phyloP scores from a whole-genome alignment of 2,329 filamentous ascomycete genomes.

The Fonsecaea multimorphosa region DNA sequence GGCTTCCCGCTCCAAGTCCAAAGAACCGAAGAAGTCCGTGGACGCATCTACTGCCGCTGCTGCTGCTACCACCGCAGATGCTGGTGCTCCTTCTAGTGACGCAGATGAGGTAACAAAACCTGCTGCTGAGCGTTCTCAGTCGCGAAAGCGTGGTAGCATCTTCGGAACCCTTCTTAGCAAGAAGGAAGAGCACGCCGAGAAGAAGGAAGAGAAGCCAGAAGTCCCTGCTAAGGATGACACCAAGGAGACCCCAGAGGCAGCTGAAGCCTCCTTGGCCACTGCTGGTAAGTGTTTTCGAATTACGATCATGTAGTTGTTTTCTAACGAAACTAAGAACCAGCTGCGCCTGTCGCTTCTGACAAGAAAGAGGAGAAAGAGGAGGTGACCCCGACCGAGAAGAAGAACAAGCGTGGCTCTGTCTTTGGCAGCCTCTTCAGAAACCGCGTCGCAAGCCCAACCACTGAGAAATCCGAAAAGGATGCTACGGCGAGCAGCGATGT shows the following conservation, averaged over 20 bases:
- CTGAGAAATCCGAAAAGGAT: constrained; percentile 57
- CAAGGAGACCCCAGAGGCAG: constrained; percentile 48
- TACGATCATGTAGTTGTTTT: constrained; percentile 4
- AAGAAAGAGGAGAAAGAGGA: constrained; percentile 54
- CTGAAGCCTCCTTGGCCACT: constrained; percentile 45
- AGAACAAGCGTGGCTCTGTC: constrained; percentile 85
- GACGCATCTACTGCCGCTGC: constrained; percentile 34
- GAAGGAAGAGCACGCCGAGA: constrained; percentile 60
- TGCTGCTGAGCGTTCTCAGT: constrained; percentile 65
- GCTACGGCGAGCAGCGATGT: constrained; percentile 57
- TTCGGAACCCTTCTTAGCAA: constrained; percentile 65
- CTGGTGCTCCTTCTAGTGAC: constrained; percentile 30
- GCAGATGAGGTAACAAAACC: constrained; percentile 50
- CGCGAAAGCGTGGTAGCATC: constrained; percentile 65
- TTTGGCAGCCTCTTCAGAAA: constrained; percentile 82
- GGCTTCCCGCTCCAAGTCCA: constrained; percentile 43
- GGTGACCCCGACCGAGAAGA: constrained; percentile 63
- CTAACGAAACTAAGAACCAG: constrained; percentile 41
- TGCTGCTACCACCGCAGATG: constrained; percentile 25
- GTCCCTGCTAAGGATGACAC: constrained; percentile 53
- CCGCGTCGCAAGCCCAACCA: constrained; percentile 58
- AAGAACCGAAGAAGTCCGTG: constrained; percentile 45
- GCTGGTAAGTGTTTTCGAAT: constrained; percentile 38
- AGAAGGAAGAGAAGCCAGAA: constrained; percentile 51
- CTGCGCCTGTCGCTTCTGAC: constrained; percentile 57